phyloP scores from a whole-genome alignment of 176 grass and related monocot genomes.

The Secale cereale region DNA sequence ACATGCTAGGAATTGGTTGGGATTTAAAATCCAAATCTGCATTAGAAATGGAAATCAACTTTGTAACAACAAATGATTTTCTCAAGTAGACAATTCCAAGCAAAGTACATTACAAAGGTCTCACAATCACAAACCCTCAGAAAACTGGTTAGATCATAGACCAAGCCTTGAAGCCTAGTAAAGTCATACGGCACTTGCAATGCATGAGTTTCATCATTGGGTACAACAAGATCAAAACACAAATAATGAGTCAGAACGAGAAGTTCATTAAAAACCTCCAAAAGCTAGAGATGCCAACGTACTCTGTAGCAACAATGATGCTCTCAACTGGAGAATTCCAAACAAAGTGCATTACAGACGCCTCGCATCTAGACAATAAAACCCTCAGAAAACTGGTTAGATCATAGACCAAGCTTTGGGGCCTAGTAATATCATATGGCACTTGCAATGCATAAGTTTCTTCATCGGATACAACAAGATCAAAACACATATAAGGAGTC shows the following conservation, averaged over 20 bases:
- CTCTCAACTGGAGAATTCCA: not conserved
- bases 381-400: not conserved
- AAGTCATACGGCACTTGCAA: conserved; percentile 26
- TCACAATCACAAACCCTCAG: not conserved
- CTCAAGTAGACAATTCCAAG: not conserved
- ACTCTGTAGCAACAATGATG: not conserved
- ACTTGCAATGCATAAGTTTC: conserved; percentile 20
- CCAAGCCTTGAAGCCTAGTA: not conserved
- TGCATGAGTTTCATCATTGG: conserved; percentile 17
- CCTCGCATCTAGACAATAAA: not conserved
- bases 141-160: conserved; percentile 18
- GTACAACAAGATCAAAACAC: not conserved
- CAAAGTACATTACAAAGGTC: not conserved
- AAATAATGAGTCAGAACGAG: not conserved
- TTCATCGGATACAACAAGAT: not conserved
- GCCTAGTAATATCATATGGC: conserved; percentile 16
- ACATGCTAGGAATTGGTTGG: not conserved
- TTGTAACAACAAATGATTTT: not conserved
- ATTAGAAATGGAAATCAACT: not conserved
- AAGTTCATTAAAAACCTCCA: not conserved
- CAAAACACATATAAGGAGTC: not conserved
- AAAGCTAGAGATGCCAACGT: not conserved
- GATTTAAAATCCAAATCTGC: not conserved
- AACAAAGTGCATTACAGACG: not conserved
- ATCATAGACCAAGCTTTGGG: not conserved